phyloP scores from a whole-genome alignment of 2,329 filamentous ascomycete genomes.

The Hyphodiscus sp. region DNA sequence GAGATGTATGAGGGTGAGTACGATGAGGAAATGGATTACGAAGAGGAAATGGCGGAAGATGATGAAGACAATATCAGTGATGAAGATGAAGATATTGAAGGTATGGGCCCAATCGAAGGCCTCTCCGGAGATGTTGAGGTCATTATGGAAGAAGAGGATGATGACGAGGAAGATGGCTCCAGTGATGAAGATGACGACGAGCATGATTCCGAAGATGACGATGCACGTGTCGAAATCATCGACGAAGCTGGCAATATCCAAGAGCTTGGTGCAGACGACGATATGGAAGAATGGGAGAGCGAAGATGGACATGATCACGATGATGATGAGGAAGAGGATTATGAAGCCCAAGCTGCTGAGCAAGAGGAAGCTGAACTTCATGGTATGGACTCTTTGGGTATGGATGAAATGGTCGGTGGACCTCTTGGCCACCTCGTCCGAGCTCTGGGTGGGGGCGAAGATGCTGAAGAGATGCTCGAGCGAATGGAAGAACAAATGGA shows the following conservation, averaged over 20 bases:
- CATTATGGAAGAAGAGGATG: constrained; percentile 61
- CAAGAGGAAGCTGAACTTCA: constrained; percentile 45
- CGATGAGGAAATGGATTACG: constrained; percentile 87
- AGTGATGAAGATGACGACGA: constrained; percentile 52
- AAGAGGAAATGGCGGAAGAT: constrained; percentile 71
- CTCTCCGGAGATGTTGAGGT: constrained; percentile 55
- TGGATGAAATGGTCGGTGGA: constrained; percentile 36
- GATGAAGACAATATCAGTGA: constrained; percentile 86
- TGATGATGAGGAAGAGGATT: constrained; percentile 42
- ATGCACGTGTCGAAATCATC: constrained; percentile 47
- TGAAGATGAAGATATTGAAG: constrained; percentile 73
- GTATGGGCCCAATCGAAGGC: constrained; percentile 81
- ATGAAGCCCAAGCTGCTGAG: constrained; percentile 49
- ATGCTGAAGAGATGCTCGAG: constrained; percentile 32
- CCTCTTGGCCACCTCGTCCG: constrained; percentile 49
- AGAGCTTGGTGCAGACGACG: constrained; percentile 47
- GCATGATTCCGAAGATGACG: constrained; percentile 46
- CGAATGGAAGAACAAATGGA: constrained; percentile 31
- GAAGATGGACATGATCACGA: constrained; percentile 51
- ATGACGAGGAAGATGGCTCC: constrained; percentile 58
- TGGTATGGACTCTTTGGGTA: constrained; percentile 18
- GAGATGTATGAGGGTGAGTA: constrained; percentile 92
- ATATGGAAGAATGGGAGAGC: constrained; percentile 55
- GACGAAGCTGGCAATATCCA: constrained; percentile 55
- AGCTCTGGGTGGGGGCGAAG: constrained; percentile 36